A percentile compares a stretch with the other conserved stretches of the same genome.
These are phyloP conservation scores for Diaporthe eres DNA, from an alignment of 2,329 filamentous ascomycete genomes.

Conservation along the genomic window DNA sequence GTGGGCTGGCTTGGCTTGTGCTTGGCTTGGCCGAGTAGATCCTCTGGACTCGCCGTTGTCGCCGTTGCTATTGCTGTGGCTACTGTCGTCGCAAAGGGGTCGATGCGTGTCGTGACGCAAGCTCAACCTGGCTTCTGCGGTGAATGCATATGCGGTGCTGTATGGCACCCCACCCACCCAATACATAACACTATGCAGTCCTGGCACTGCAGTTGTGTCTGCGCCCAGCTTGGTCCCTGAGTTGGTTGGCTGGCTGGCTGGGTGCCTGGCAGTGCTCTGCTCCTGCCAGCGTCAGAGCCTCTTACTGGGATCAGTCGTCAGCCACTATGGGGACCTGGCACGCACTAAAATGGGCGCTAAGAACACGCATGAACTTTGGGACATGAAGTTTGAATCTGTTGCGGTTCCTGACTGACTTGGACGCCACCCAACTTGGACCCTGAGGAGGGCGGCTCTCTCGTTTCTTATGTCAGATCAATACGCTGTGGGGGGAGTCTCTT, in stretches of 20 bases:
- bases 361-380: constrained; percentile 29
- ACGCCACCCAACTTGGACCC: constrained; percentile 21
- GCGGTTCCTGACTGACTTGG: constrained; percentile 11
- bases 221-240: constrained; percentile 11
- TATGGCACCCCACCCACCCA: constrained; percentile 12
- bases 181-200: constrained; percentile 15
- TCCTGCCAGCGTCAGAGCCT: constrained; percentile 7
- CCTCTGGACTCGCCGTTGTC: not conserved
- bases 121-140: constrained; percentile 31
- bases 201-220: not conserved
- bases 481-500: not conserved
- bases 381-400: constrained; percentile 16
- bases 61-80: constrained; percentile 2
- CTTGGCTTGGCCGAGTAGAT: constrained; percentile 19
- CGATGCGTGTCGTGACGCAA: constrained; percentile 33
- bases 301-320: constrained; percentile 24
- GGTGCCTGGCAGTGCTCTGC: constrained; percentile 15
- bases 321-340: constrained; percentile 31
- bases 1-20: constrained; percentile 18
- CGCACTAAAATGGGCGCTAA: constrained; percentile 27
- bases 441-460: not conserved
- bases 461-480: constrained; percentile 12
- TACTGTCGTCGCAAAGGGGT: constrained; percentile 20
- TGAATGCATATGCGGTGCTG: constrained; percentile 23
- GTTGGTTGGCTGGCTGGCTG: constrained; percentile 4